Evolutionary conservation across 1,284 basidiomycete genomes (phyloP), one percentile per base, ranked within the genome.

Genomic region (Ustilago hordei): DNA sequence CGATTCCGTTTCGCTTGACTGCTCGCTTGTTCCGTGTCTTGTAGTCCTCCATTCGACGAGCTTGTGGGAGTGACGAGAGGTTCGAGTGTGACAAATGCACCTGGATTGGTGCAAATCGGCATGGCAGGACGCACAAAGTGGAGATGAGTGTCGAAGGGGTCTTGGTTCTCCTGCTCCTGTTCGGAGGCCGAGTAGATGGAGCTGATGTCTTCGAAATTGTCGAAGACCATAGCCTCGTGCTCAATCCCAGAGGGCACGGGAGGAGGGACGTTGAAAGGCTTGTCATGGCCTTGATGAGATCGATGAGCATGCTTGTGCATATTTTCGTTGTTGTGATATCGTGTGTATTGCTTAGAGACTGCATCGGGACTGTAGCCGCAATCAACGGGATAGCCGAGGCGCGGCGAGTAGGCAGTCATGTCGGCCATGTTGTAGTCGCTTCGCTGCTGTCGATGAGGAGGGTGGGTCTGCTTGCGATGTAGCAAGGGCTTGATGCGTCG

Each of bases 71-170:
- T 53, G 19, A 39, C 54, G 17, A 61, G 28, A 54, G 70, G 39
- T 8, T 73, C 64, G 5, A 66, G 52, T 7, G 60, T 52, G 3
- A 54, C 59, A 64, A 68, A 68, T 6, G 69, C 64, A 13, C 65
- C 69, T 4, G 74, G 52, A 36, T 68, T 71, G 38, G 62, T 57
- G 19, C 64, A 71, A 53, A 76, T 71, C 4, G 64, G 53, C 55
- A 70, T 61, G 23, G 62, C 74, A 2, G 64, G 69, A 35, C 74
- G 74, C 34, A 68, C 68, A 60, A 76, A 76, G 58, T 71, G 68
- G 12, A 71, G 59, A 35, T 71, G 68, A 8, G 62, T 38, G 34
- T 62, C 68, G 34, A 64, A 71, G 9, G 61, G 47, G 15, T 68
- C 64, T 41, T 68, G 31, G 43, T 43, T 53, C 17, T 71, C 55